Conservation (phyloP, 1,139 yeast species). For the Zygoascus hellenicus region DNA sequence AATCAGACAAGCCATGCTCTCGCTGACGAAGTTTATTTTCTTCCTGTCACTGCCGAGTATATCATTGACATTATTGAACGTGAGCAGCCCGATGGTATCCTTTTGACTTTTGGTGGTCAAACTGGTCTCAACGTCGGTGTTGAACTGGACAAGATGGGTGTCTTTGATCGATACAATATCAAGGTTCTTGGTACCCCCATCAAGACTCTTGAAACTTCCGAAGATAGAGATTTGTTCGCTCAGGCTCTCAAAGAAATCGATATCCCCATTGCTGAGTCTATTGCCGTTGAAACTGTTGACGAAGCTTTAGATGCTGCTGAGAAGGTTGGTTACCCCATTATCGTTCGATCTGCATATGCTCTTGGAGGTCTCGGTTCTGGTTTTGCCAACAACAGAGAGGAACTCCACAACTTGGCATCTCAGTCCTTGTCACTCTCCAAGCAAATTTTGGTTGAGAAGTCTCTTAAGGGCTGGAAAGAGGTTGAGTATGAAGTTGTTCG, state of each 20-base stretch:
- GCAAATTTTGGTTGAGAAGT: conserved; percentile 92
- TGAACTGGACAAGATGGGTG: conserved; percentile 87
- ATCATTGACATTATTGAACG: conserved; percentile 90
- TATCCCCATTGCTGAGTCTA: conserved; percentile 93
- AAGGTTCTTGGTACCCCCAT: conserved; percentile 97
- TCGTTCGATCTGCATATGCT: conserved; percentile 96
- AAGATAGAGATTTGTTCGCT: conserved; percentile 94
- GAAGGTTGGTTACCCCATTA: conserved; percentile 86
- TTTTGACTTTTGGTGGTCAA: conserved; percentile 97
- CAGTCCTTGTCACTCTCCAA: conserved; percentile 88
- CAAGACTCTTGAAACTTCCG: conserved; percentile 89
- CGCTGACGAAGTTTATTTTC: conserved; percentile 90
- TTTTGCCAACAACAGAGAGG: conserved; percentile 77
- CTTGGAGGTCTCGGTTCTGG: conserved; percentile 99
- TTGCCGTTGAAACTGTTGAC: conserved; percentile 90
- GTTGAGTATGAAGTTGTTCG: conserved; percentile 98
- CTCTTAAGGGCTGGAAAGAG: conserved; percentile 98
- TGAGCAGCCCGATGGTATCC: conserved; percentile 93
- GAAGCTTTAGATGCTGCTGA: conserved; percentile 88
- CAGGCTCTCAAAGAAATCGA: conserved; percentile 89
- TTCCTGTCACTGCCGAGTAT: conserved; percentile 96
- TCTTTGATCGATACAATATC: conserved; percentile 81
- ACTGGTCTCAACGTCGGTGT: conserved; percentile 96
- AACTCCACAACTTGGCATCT: conserved; percentile 78
- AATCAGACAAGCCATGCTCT: conserved; percentile 94